phyloP scores from a whole-genome alignment of 2,329 filamentous ascomycete genomes.

The Tolypocladium ovalisporum region DNA sequence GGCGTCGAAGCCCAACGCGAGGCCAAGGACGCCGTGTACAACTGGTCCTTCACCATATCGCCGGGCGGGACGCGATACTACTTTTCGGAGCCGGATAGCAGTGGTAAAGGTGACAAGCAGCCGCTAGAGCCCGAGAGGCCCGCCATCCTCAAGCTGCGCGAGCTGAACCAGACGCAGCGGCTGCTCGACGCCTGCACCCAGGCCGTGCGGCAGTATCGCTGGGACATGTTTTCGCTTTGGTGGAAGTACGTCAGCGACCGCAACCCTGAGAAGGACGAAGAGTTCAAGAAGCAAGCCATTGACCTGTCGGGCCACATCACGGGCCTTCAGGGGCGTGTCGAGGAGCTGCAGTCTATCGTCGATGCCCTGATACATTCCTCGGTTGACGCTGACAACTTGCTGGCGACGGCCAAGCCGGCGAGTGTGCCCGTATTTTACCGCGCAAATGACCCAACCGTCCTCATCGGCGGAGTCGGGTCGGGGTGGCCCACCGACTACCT shows the following conservation, averaged over 20 bases:
- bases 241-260: conserved; percentile 23
- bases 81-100: conserved; percentile 1
- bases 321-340: too few species aligned
- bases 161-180: conserved; percentile 12
- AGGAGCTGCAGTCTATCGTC: neutral
- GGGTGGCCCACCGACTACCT: conserved; percentile 28
- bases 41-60: conserved; percentile 14
- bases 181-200: conserved; percentile 11
- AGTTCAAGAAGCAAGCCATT: neutral
- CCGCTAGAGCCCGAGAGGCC: too few species aligned
- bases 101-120: too few species aligned
- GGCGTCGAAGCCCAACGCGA: conserved; percentile 18
- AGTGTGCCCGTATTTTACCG: conserved; percentile 15
- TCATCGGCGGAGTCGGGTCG: conserved; percentile 21
- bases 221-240: conserved; percentile 30
- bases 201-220: conserved; percentile 14
- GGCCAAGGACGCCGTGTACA: conserved; percentile 18
- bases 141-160: conserved; percentile 1
- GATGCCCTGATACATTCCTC: neutral
- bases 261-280: neutral
- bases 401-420: conserved; percentile 11
- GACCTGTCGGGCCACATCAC: too few species aligned
- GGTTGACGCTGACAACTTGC: neutral
- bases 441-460: conserved; percentile 24
- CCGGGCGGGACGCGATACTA: conserved; percentile 16